These are phyloP conservation scores for Colletotrichum camelliae DNA, from an alignment of 2,329 filamentous ascomycete genomes.

Conservation along the genomic window DNA sequence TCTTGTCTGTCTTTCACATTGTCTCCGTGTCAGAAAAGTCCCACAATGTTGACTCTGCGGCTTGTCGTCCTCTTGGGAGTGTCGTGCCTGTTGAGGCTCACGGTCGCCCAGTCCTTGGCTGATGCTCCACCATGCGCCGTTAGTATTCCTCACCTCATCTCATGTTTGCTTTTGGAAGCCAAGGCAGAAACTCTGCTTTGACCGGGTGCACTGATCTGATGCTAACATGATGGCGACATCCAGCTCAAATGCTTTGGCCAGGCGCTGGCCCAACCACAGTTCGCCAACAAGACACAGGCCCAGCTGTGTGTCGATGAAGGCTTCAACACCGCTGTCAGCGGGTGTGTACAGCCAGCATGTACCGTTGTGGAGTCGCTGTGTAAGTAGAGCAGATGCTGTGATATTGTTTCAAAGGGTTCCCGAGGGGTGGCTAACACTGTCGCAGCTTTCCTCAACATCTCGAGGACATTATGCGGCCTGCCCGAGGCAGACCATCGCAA, in stretches of 20 bases:
- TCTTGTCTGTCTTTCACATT: background rate
- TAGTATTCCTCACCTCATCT: background rate
- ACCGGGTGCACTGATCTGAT: background rate
- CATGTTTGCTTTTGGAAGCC: background rate
- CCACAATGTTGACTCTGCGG: background rate
- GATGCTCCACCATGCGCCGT: conserved; percentile 8
- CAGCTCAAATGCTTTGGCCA: background rate
- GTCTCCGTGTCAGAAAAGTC: background rate
- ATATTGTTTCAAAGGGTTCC: background rate
- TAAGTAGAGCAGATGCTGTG: background rate
- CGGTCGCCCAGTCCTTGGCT: background rate
- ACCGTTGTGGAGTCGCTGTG: background rate
- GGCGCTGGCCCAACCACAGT: background rate
- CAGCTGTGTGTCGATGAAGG: background rate
- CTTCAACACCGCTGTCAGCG: background rate
- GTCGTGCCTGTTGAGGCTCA: background rate
- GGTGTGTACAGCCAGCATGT: background rate
- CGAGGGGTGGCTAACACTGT: background rate
- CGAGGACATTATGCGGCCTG: background rate
- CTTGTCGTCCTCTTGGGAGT: background rate
- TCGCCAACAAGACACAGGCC: background rate
- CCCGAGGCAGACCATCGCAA: background rate
- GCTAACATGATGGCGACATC: background rate
- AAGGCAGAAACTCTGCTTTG: background rate
- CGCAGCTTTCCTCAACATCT: conserved; percentile 8